Evolutionary conservation across 2,329 filamentous ascomycete genomes (phyloP).

Genomic region (Fonsecaea pedrosoi): DNA sequence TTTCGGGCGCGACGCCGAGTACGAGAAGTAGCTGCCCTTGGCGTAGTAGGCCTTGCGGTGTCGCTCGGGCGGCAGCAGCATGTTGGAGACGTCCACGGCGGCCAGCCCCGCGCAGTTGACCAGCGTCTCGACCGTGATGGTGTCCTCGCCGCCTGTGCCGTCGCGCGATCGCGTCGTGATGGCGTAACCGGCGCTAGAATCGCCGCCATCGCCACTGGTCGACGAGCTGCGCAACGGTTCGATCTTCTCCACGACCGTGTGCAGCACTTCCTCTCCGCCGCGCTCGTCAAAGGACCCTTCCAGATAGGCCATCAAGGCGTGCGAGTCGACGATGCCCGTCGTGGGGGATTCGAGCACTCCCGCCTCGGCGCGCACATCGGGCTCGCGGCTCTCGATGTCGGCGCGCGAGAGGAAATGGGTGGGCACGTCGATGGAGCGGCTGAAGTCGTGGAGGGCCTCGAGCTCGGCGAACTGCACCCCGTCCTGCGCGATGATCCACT

Average conservation of each 20-base stretch:
- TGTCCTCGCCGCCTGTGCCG: conserved; percentile 46
- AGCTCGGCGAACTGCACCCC: conserved; percentile 69
- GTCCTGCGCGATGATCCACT: conserved; percentile 94
- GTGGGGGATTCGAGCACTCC: conserved; percentile 83
- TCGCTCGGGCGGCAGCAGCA: conserved; percentile 68
- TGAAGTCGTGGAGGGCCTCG: conserved; percentile 60
- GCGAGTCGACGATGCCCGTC: conserved; percentile 90
- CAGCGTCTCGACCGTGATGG: conserved; percentile 75
- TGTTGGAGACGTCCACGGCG: conserved; percentile 79
- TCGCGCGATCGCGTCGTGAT: conserved; percentile 59
- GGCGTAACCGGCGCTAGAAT: conserved; percentile 61
- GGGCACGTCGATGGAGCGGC: conserved; percentile 65
- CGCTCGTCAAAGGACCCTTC: conserved; percentile 76
- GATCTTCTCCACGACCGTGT: conserved; percentile 69
- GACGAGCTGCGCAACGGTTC: conserved; percentile 51
- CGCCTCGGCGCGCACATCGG: conserved; percentile 72
- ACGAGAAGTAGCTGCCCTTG: conserved; percentile 95
- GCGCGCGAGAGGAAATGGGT: conserved; percentile 70
- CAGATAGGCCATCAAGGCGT: conserved; percentile 81
- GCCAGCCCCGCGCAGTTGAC: conserved; percentile 86
- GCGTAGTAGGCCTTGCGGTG: conserved; percentile 75
- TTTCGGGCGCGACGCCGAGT: conserved; percentile 68
- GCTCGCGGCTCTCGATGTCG: conserved; percentile 72
- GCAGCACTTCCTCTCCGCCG: conserved; percentile 76
- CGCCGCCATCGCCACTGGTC: conserved; percentile 49